Percentiles rank a stretch among this genome's conserved stretches.
Conservation (phyloP, 768 basidiomycete genomes). For the Gloeophyllum trabeum region DNA sequence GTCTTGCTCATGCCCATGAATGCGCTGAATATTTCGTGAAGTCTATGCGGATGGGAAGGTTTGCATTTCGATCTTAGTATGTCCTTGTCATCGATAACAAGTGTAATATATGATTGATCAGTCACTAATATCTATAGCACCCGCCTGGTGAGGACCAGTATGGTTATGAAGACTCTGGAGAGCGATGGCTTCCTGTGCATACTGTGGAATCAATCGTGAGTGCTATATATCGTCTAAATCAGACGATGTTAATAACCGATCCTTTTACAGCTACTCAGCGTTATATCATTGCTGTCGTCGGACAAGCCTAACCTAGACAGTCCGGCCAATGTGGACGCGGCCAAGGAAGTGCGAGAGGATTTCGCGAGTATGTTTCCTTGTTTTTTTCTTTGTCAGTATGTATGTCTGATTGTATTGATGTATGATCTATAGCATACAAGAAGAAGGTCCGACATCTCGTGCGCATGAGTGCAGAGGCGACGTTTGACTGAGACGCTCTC, state of each 20-base stretch:
- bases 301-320: slow-evolving; percentile 88
- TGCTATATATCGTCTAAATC: slow-evolving; percentile 3
- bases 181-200: slow-evolving; percentile 97
- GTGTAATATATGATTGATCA: too few species aligned
- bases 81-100: too few species aligned
- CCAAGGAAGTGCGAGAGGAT: slow-evolving; percentile 72
- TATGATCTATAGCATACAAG: slow-evolving; percentile 62
- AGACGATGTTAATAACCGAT: slow-evolving; percentile 4
- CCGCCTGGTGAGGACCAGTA: slow-evolving; percentile 95
- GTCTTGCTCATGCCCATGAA: not conserved
- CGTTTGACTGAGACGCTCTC: slow-evolving; percentile 39
- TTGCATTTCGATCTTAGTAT: slow-evolving; percentile 90
- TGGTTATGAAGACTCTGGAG: slow-evolving; percentile 93
- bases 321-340: slow-evolving; percentile 94
- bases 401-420: slow-evolving; percentile 11
- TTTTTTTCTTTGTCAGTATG: not conserved
- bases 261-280: slow-evolving; percentile 69
- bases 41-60: slow-evolving; percentile 91
- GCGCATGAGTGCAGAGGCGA: slow-evolving; percentile 82
- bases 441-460: slow-evolving; percentile 93
- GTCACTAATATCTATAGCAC: too few species aligned
- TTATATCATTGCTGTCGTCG: slow-evolving; percentile 90
- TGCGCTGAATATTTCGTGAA: slow-evolving; percentile 22
- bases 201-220: slow-evolving; percentile 91
- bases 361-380: slow-evolving; percentile 32